Evolutionary conservation across 768 basidiomycete species (phyloP), one percentile per base, ranked within the genome.

Genomic region (Solioccasus polychromus): DNA sequence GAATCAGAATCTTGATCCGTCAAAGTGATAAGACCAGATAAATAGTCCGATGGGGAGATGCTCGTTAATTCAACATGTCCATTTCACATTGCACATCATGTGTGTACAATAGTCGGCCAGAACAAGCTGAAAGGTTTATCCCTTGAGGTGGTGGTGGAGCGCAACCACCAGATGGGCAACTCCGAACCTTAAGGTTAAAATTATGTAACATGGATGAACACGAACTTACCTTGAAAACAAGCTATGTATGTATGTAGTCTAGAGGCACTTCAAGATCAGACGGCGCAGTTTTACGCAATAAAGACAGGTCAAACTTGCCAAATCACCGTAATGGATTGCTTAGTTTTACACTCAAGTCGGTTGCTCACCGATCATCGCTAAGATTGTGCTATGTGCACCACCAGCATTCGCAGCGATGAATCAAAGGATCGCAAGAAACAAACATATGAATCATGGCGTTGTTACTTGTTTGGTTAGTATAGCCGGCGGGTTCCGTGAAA

Each of bases 401-500:
- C 35, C 18, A n/a, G 35, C 23, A 15, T 8, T 45, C n/a, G 31
- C 28, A 23, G 34, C 7, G 25, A 23, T 3, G 28, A 30, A 37
- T 38, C 45, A 38, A 26, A 18, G 30, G 24, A 14, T 8, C 17
- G 23, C 39, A 23, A 2, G 8, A n/a, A 48, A 35, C 37, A 30
- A 47, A 31, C 47, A 38, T 31, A 36, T 37, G 35, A 25, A n/a
- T n/a, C n/a, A n/a, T n/a, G n/a, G n/a, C n/a, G n/a, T n/a, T n/a
- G n/a, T n/a, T n/a, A 20, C 26, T 26, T 35, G 29, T 23, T 35
- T 10, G n/a, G n/a, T 17, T 12, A 26, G 12, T 28, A 25, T n/a
- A n/a, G 8, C 44, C 53, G 46, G 49, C 19, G 29, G 22, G 15
- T 29, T 26, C 38, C 42, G 36, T 15, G n/a, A 42, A 45, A 59